Conservation (phyloP, 352 stramenopile species). For the Globisporangium nodosum region DNA sequence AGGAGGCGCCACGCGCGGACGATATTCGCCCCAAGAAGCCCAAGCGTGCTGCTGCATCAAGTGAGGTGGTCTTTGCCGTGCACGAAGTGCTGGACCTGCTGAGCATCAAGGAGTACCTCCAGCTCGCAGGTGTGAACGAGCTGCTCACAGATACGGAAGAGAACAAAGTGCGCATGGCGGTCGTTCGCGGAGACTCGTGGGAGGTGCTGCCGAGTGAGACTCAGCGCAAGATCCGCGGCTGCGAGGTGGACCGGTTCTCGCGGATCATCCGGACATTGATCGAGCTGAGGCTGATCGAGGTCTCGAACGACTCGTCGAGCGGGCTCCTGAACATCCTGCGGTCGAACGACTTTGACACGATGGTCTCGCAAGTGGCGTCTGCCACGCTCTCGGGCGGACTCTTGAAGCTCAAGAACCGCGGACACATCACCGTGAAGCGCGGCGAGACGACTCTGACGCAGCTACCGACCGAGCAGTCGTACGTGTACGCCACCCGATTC, state of each 20-base stretch:
- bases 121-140: constrained; percentile 63
- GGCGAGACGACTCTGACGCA: constrained; percentile 45
- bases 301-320: constrained; percentile 47
- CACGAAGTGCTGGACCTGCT: constrained; percentile 68
- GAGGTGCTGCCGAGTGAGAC: constrained; percentile 29
- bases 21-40: not conserved
- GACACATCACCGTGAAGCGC: constrained; percentile 47
- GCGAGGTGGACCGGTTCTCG: constrained; percentile 67
- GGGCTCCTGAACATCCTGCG: constrained; percentile 52
- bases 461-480: constrained; percentile 47
- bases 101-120: constrained; percentile 63
- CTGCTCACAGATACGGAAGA: constrained; percentile 62
- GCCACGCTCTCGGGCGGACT: constrained; percentile 64
- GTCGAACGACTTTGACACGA: constrained; percentile 64
- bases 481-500: constrained; percentile 61
- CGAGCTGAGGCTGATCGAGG: constrained; percentile 55
- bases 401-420: constrained; percentile 45
- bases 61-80: constrained; percentile 44
- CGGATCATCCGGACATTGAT: constrained; percentile 66
- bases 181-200: constrained; percentile 44
- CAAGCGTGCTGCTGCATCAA: not conserved
- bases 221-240: constrained; percentile 52
- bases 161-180: constrained; percentile 36
- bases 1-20: not conserved
- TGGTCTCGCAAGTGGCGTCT: constrained; percentile 72